These are phyloP conservation scores for Suillus bovinus DNA, from an alignment of 768 basidiomycete genomes.

Conservation along the genomic window DNA sequence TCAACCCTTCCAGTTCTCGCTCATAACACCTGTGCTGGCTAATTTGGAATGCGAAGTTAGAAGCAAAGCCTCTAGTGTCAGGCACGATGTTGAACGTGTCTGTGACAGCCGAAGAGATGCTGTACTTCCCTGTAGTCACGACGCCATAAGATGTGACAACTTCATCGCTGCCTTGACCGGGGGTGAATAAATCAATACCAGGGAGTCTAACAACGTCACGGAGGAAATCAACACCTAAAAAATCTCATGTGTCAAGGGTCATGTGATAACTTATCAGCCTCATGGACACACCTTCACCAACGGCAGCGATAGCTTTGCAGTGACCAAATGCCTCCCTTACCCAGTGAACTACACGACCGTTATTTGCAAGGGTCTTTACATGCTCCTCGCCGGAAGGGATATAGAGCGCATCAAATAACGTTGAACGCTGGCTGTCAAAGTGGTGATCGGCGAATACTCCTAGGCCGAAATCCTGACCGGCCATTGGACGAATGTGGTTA, in stretches of 20 bases:
- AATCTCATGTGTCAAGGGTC: constrained; percentile 4
- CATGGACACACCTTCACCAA: constrained; percentile 56
- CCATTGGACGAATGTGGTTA: constrained; percentile 41
- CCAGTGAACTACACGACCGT: constrained; percentile 79
- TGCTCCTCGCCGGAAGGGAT: constrained; percentile 71
- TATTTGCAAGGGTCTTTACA: constrained; percentile 53
- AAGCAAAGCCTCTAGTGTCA: constrained; percentile 52
- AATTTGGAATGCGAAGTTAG: constrained; percentile 60
- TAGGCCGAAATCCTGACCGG: constrained; percentile 26
- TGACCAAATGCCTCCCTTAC: constrained; percentile 86
- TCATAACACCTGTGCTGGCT: constrained; percentile 68
- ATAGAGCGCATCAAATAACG: constrained; percentile 80
- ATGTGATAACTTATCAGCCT: constrained; percentile 2
- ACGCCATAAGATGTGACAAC: constrained; percentile 62
- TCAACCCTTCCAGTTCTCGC: constrained; percentile 60
- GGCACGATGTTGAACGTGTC: constrained; percentile 47
- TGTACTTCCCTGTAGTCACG: constrained; percentile 59
- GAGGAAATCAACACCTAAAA: constrained; percentile 49
- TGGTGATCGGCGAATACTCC: constrained; percentile 63
- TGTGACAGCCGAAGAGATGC: constrained; percentile 32
- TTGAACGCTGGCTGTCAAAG: constrained; percentile 78
- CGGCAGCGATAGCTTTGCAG: constrained; percentile 78
- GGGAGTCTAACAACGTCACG: constrained; percentile 47
- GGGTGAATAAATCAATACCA: constrained; percentile 42
- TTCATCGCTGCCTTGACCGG: constrained; percentile 27